Base-by-base conservation (phyloP, 2,329 filamentous ascomycete species). In the Tolypocladium tundrense region DNA sequence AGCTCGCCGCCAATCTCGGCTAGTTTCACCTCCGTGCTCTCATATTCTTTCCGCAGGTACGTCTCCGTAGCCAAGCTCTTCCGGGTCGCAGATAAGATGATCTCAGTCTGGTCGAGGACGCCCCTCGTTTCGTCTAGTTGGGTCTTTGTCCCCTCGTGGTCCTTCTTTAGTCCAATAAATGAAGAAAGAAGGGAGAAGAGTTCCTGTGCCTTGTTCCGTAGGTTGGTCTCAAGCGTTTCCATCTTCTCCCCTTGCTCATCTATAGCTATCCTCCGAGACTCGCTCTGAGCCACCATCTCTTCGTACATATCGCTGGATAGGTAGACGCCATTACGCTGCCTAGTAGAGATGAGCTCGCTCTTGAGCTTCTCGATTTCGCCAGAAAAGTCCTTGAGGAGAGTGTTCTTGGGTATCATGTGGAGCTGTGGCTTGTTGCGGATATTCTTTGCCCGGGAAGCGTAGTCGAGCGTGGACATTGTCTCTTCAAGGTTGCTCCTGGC, bases 391-490 rank as follows among this genome's bases (percentile, higher is more conserved):
- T 84, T 87, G 4, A 31, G 14, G 16, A 99, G 74, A 31, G 90
- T 96, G 74, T 94, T 96, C 74, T 90, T 92, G 63, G 97, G 85
- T 68, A 90, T 83, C 53, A 91, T 88, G 72, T 97, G 99, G 66
- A 96, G 81, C 68, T 99, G 94, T 0, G 94, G 95, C 73, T 97
- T 97, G 73, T 99, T 99, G 55, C 90, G 88, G 67, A 99, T 99
- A 65, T 99, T 97, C 78, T 99, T 99, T n/a, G 94, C 27, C 27
- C 27, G 27, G 27, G 6, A 31, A 14, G 94, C 95, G 69, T 99
- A 99, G 71, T 99, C 94, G 1, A 99, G 81, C 0, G 95, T 99
- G 0, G 94, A 97, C 60, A 99, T 97, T 0, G 95, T 99, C 72
- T 31, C 94, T 68, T 99, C 94, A 1, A 99, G 79, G 66, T 97